Evolutionary conservation across 352 stramenopile species (phyloP), one percentile per base, ranked within the genome.

Genomic region (Phytophthora pluvialis): DNA sequence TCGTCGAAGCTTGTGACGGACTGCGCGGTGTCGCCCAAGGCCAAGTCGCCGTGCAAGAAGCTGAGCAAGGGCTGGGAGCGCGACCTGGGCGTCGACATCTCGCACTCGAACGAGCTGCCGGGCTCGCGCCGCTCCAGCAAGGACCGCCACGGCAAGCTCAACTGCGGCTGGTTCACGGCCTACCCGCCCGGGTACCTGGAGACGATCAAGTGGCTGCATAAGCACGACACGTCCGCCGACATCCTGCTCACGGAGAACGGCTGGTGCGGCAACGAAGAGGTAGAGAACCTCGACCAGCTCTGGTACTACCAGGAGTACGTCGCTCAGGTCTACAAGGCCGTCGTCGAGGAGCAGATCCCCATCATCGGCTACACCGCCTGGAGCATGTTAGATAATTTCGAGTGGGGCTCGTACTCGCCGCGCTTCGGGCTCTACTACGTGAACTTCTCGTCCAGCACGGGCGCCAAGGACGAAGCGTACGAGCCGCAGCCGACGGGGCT

Each of bases 351-450:
- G 9, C 70, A 79, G 11, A 87, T 92, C 48, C 76, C 78, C 21
- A 65, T 98, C 32, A 78, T 85, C 51, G 93, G 90, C 7, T 98
- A 98, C 72, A 98, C 95, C 73, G 90, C 88, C 5, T 98, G 94
- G 95, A 93, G 77, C 31, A 80, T 98, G 28, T 67, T 98, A 47
- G 94, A 98, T 69, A 98, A 98, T 64, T 98, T 97, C 72, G 95
- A 99, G 68, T 99, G 96, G 96, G 77, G 93, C 4, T 88, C 77
- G 39, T 90, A 80, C 61, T 70, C 73, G 28, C 77, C 79, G 16
- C 79, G 79, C 32, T 90, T 89, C 47, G 81, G 81, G 5, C 68
- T 90, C 39, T 91, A 78, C 64, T 87, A 88, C 67, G 79, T 90
- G 39, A 77, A 91, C 49, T 89, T 77, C 47, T 75, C 78, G 25